Evolutionary conservation across 495 filamentous ascomycete genomes (phyloP), one percentile per base, ranked within the genome.

Genomic region (Penicillium parvum): DNA sequence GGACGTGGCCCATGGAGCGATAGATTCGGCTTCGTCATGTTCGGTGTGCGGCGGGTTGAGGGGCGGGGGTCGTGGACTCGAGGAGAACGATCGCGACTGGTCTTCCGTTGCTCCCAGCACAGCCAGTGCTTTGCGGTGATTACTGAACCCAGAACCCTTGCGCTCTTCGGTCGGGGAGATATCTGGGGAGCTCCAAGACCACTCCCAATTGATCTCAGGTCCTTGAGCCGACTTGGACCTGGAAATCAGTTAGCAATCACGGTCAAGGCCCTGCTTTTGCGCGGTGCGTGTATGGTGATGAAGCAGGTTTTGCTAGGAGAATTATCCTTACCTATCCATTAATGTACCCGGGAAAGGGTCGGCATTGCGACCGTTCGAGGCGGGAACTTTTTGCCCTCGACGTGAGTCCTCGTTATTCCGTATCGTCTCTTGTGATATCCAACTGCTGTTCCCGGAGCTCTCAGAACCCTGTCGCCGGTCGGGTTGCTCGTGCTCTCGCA

Each of bases 361-460:
- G 8, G 54, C 43, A 48, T 60, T 56, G 45, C 60, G 61, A 57
- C 57, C 59, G 40, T 65, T 47, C 7, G 53, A 42, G 11, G 52
- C 27, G n/a, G 49, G 33, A 27, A 49, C 44, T 16, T 43, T 50
- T 16, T 42, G 57, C 29, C 43, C 44, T 42, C 43, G 53, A 37
- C 47, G 47, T 26, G 52, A 45, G 21, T 25, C 41, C 16, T 60
- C 58, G 32, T 50, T 50, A 23, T 70, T 66, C 43, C 56, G 68
- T 18, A 75, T 55, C 4, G 66, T 75, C 20, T 71, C 69, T 35
- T 75, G 69, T n/a, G 71, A 69, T 19, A 61, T 48, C 45, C 58
- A 69, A 49, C 69, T 72, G 32, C 60, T 54, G 27, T 56, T 60
- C 21, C 60, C 68, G 19, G 70, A 66, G 60, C 66, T 70, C 39